Base-by-base conservation (phyloP, 2,329 filamentous ascomycete species). In the Alternaria solani region DNA sequence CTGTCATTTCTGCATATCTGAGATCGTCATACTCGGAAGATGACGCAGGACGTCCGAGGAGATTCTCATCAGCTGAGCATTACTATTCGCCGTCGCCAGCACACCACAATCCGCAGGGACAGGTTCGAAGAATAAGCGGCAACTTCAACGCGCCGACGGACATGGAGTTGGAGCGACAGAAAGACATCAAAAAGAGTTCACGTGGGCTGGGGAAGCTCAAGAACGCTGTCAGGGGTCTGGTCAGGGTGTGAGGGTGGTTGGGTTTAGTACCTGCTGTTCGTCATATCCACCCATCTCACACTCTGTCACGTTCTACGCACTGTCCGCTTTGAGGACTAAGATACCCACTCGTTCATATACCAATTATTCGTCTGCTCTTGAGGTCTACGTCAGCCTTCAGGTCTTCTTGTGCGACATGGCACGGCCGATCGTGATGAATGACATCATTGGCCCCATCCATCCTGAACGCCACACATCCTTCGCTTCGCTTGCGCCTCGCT, bases 141-240 rank as follows among this genome's bases (percentile, higher is more conserved):
- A 68, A 68, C 11, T 74, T 74, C 58, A 73, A 74, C 38, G 64
- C 69, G 9, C 72, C 72, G n/a, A 74, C 72, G 14, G 28, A 66
- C 12, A 57, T 70, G 7, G 70, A 73, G 44, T 53, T 74, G 2
- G 62, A 69, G 56, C 60, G 64, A 47, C 57, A 68, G 14, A 68
- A 59, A 4, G 56, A 63, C 39, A 43, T 63, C n/a, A 55, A 44
- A 8, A 65, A 55, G 32, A 56, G 60, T 32, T 49, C 52, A 38
- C 64, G 60, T 32, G 55, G 28, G 9, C 9, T 67, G 18, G 57
- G 60, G n/a, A 67, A 62, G 49, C 43, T 67, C 28, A 62, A 60
- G 51, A 63, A 49, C 16, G 61, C 42, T 14, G 54, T 69, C 39
- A 71, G 55, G 54, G 55, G 57, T 30, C 67, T 64, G 55, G 56